Conservation (phyloP, 1,284 basidiomycete species). For the Mrakiaceae sp. region DNA sequence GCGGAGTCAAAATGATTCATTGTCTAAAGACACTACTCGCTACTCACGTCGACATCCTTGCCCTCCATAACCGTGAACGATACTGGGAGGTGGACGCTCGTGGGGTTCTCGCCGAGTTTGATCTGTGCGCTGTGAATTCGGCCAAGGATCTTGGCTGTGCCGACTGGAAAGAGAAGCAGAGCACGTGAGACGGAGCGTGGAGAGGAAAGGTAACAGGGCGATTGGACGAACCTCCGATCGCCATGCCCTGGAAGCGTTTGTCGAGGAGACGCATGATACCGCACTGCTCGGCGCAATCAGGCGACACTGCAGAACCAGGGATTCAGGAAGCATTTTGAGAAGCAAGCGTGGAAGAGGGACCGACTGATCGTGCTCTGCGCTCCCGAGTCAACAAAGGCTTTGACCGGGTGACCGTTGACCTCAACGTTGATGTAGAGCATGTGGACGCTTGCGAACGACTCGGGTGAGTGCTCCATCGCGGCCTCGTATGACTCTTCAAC, state of each 20-base stretch:
- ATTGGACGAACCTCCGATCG: constrained; percentile 27
- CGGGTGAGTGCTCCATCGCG: constrained; percentile 82
- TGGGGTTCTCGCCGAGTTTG: constrained; percentile 52
- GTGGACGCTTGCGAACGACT: constrained; percentile 83
- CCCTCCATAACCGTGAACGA: constrained; percentile 97
- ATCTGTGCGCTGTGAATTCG: constrained; percentile 88
- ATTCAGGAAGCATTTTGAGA: not conserved
- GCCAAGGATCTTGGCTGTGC: constrained; percentile 76
- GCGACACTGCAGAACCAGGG: constrained; percentile 57
- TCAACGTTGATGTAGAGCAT: constrained; percentile 80
- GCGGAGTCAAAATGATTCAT: no score
- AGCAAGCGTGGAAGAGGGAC: not conserved
- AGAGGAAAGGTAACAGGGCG: not conserved
- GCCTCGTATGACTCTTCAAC: constrained; percentile 85
- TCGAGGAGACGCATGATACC: constrained; percentile 92
- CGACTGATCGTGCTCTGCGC: constrained; percentile 48
- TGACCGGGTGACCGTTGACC: constrained; percentile 80
- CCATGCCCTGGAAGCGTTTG: constrained; percentile 55
- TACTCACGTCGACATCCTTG: constrained; percentile 65
- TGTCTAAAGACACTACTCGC: no score
- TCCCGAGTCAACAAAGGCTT: constrained; percentile 96
- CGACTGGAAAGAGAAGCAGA: constrained; percentile 43
- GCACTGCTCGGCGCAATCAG: constrained; percentile 84
- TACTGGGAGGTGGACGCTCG: constrained; percentile 62
- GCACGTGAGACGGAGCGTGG: not conserved